Evolutionary conservation across 768 basidiomycete genomes (phyloP), one percentile per base, ranked within the genome.

Genomic region (Ephemerocybe angulata): DNA sequence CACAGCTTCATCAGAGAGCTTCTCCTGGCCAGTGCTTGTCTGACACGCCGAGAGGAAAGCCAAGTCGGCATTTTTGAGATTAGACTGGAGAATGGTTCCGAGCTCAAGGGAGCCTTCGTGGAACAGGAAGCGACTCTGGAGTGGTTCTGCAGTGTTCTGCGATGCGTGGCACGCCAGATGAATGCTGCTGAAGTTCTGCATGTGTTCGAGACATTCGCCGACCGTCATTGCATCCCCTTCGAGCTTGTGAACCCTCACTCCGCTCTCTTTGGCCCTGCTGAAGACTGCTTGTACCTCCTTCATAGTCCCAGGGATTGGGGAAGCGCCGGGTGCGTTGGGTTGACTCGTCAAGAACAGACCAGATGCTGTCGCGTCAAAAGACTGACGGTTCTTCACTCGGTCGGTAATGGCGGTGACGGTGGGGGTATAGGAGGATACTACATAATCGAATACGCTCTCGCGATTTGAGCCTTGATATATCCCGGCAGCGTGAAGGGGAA

Each of bases 31-130:
- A n/a, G n/a, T n/a, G n/a, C n/a, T n/a, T n/a, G n/a, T n/a, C n/a
- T n/a, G n/a, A n/a, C n/a, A n/a, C n/a, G 76, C 75, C 0, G 76
- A 74, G 1, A 77, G 61, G 58, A 73, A 70, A 0, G 74, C 76
- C 27, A 76, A 59, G 25, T 67, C 62, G 19, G 63, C 53, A 30
- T 55, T 43, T 4, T 46, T 15, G 10, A 66, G 33, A 22, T 42
- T 24, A 25, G 53, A 29, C 29, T 52, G 21, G 11, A 63, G 57
- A 3, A 63, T 59, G 6, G 21, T 27, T 1, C 35, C 43, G 1
- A 65, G 22, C 53, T 63, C 59, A 17, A 67, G 56, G 21, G 38
- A 43, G 1, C 62, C 58, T 21, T 63, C 60, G 37, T 65, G 57
- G 1, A 69, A 57, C 28, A 52, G 42, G 12, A 65, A 63, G 1